Base-by-base conservation (phyloP, 116 monocot genomes). In the Phalaenopsis hybrid region DNA sequence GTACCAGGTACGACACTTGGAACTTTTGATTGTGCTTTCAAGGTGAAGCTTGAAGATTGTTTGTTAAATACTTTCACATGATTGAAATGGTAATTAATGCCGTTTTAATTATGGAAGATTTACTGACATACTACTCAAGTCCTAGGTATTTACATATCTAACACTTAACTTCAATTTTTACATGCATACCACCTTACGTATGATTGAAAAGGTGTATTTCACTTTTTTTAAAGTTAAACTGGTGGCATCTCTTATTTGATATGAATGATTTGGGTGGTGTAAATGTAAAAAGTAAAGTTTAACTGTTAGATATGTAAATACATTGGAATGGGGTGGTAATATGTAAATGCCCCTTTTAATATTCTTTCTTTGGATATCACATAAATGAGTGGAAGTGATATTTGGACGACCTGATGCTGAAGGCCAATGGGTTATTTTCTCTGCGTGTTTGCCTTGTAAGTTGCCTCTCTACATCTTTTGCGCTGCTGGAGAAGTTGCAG, bases 1-100 rank as follows among this genome's bases (percentile, higher is more conserved):
- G 50, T 12, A 77, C 50, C 77, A 77, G 51, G 77, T 77, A 77
- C 51, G 48, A 10, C 15, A 50, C 15, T 75, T 70, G 70, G 28
- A 34, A 70, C 13, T 37, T 70, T 70, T 70, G 70, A 34, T 70
- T 70, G 13, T 34, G 34, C 75, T 75, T n/a, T 51, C 28, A 20
- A n/a, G 61, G 61, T 61, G 21, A 61, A 61, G n/a, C 12, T 52
- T 13, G 52, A 52, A 52, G 12, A 52, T 13, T 52, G 52, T 12
- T 12, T 52, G 52, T 61, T 61, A n/a, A 61, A 61, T 61, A n/a
- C 9, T 20, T n/a, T 1, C 21, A 6, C 51, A 51, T 51, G 51
- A 51, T 1, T 9, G 34, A 28, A 8, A 11, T n/a, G 20, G 61
- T 61, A 21, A 61, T 61, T 1, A 61, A n/a, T n/a, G 61, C 21